These are phyloP conservation scores for Tolypocladium ovalisporum DNA, from an alignment of 2,329 filamentous ascomycete genomes.

Conservation along the genomic window DNA sequence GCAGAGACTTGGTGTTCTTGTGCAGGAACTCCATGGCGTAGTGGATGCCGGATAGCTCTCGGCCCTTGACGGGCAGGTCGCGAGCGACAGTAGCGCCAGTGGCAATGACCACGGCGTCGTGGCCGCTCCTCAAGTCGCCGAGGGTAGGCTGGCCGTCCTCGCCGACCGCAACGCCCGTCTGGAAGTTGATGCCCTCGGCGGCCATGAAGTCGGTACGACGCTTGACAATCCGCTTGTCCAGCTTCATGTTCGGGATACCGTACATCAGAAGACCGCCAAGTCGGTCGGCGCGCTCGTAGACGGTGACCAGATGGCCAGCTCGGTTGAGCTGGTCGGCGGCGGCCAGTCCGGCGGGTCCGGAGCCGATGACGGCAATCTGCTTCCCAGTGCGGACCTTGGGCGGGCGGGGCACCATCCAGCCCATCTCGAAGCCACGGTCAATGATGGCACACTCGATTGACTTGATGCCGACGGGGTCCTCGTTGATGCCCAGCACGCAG, in stretches of 20 bases:
- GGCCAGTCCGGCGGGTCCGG: constrained; percentile 83
- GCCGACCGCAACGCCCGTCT: constrained; percentile 67
- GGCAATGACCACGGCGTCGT: constrained; percentile 81
- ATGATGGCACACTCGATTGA: constrained; percentile 98
- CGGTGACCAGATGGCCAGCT: constrained; percentile 76
- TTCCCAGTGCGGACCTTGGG: constrained; percentile 78
- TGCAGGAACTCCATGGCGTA: constrained; percentile 97
- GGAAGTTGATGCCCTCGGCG: constrained; percentile 74
- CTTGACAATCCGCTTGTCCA: constrained; percentile 95
- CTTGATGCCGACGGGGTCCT: constrained; percentile 96
- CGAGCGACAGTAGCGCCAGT: constrained; percentile 90
- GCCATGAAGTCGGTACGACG: constrained; percentile 93
- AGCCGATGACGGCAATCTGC: constrained; percentile 80
- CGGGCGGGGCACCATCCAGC: constrained; percentile 84
- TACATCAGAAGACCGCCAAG: constrained; percentile 93
- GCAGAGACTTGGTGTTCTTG: constrained; percentile 93
- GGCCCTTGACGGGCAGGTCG: constrained; percentile 82
- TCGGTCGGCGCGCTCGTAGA: constrained; percentile 89
- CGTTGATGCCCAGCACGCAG: constrained; percentile 92
- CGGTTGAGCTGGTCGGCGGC: constrained; percentile 90
- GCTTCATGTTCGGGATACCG: constrained; percentile 98
- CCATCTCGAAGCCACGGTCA: constrained; percentile 93
- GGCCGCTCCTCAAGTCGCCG: constrained; percentile 57
- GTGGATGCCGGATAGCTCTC: constrained; percentile 82
- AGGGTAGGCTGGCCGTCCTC: constrained; percentile 55